Evolutionary conservation across 2,329 filamentous ascomycete species (phyloP).

Genomic region (Lachnellula hyalina): DNA sequence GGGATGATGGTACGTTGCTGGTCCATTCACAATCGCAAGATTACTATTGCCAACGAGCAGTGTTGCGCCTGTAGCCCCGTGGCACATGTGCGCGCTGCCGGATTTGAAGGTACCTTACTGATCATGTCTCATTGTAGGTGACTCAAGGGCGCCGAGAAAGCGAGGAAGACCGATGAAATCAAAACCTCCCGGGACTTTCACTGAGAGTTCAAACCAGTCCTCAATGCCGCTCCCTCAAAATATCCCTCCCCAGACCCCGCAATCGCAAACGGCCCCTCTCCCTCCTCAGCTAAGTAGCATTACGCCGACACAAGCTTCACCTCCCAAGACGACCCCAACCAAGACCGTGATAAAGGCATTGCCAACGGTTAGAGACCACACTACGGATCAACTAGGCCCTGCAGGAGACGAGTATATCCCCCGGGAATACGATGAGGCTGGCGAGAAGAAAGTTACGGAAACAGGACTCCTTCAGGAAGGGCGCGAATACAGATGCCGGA

Average conservation of each 20-base stretch:
- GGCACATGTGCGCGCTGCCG: slow-evolving; percentile 21
- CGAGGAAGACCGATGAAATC: slow-evolving; percentile 33
- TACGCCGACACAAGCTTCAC: slow-evolving; percentile 48
- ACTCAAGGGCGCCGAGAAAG: slow-evolving; percentile 34
- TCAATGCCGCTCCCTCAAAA: slow-evolving; percentile 41
- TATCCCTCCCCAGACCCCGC: slow-evolving; percentile 50
- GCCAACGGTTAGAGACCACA: slow-evolving; percentile 93
- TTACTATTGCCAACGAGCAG: slow-evolving; percentile 3
- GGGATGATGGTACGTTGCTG: slow-evolving; percentile 67
- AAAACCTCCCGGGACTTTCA: slow-evolving; percentile 41
- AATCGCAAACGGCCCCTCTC: slow-evolving; percentile 35
- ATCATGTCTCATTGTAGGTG: slow-evolving; percentile 33
- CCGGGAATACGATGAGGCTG: slow-evolving; percentile 85
- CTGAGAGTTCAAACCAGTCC: slow-evolving; percentile 53
- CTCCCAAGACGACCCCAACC: slow-evolving; percentile 73
- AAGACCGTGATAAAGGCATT: slow-evolving; percentile 88
- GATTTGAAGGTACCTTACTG: slow-evolving; percentile 15
- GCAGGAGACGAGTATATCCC: slow-evolving; percentile 93
- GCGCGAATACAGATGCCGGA: slow-evolving; percentile 87
- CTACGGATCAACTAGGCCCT: slow-evolving; percentile 85
- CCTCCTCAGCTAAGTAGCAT: slow-evolving; percentile 28
- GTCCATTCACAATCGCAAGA: slow-evolving; percentile 5
- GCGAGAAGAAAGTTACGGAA: slow-evolving; percentile 85
- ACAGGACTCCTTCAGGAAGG: slow-evolving; percentile 77
- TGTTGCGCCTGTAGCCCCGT: slow-evolving; percentile 24